phyloP scores from a whole-genome alignment of 345 rosid genomes.

The Gossypium arboreum region DNA sequence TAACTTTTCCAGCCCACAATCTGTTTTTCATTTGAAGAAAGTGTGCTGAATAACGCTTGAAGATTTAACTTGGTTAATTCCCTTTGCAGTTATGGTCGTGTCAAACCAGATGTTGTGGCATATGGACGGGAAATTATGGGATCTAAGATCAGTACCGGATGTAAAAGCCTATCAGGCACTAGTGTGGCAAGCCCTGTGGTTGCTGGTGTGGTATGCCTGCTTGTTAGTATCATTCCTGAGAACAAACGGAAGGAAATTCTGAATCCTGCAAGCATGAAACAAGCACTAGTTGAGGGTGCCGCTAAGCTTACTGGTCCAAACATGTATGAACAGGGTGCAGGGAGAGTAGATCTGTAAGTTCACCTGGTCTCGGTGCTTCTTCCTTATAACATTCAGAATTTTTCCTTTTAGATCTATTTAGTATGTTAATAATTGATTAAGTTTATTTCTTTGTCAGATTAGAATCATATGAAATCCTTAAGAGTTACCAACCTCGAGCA shows the following conservation, averaged over 20 bases:
- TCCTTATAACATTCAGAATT: conserved; percentile 9
- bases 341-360: conserved; percentile 94
- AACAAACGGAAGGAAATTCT: conserved; percentile 55
- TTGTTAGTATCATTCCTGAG: conserved; percentile 84
- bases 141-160: conserved; percentile 93
- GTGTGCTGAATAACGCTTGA: background rate
- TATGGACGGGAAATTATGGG: conserved; percentile 98
- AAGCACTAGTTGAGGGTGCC: conserved; percentile 97
- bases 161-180: conserved; percentile 97
- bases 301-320: conserved; percentile 94
- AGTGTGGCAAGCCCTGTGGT: conserved; percentile 99
- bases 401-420: conserved; percentile 1
- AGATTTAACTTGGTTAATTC: conserved; percentile 1
- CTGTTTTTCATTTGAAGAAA: background rate
- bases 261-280: conserved; percentile 99
- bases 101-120: conserved; percentile 97
- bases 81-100: conserved; percentile 78
- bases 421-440: conserved; percentile 11
- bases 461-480: conserved; percentile 91
- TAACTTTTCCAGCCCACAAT: background rate
- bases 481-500: conserved; percentile 84
- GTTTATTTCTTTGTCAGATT: conserved; percentile 58
- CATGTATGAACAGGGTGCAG: conserved; percentile 98
- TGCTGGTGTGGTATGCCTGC: conserved; percentile 96
- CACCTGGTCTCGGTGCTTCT: background rate